Evolutionary conservation across 345 rosid genomes (phyloP).

Genomic region (Linum trigynum): DNA sequence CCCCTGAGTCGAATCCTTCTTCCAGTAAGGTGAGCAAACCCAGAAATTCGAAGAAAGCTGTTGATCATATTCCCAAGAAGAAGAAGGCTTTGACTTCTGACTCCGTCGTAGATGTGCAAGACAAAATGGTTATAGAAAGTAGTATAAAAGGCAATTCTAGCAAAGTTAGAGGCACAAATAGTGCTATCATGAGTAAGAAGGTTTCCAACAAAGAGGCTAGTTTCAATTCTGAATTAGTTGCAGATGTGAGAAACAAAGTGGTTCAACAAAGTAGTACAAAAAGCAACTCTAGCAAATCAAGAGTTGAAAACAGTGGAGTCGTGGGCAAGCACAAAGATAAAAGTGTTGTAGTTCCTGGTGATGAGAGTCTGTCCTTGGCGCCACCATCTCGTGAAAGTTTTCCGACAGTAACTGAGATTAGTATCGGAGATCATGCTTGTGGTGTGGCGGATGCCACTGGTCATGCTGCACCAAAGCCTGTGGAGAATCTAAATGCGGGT

Average conservation of each 20-base stretch:
- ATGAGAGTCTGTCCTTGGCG: conserved; percentile 27
- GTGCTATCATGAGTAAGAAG: neutral
- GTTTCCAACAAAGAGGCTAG: conserved; percentile 13
- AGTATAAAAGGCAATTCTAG: neutral
- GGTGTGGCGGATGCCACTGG: conserved; percentile 13
- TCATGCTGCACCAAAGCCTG: conserved; percentile 19
- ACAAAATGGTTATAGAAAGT: neutral
- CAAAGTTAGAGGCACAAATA: neutral
- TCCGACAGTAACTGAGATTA: conserved; percentile 24
- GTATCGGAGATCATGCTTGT: conserved; percentile 16
- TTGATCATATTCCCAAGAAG: conserved; percentile 3
- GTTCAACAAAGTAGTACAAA: conserved; percentile 17
- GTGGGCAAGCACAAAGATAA: conserved; percentile 44
- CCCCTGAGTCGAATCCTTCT: conserved; percentile 23
- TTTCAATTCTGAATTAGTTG: conserved; percentile 33
- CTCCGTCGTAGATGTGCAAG: neutral
- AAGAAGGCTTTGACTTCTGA: neutral
- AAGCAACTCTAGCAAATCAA: conserved; percentile 27
- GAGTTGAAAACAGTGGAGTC: conserved; percentile 27
- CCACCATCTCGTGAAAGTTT: conserved; percentile 24
- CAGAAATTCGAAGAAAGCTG: conserved; percentile 18
- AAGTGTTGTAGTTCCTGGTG: conserved; percentile 22
- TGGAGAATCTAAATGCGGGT: conserved; percentile 19
- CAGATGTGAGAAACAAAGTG: conserved; percentile 18
- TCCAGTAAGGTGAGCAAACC: conserved; percentile 25